Base-by-base conservation (phyloP, 192 early-diverging fungal species). In the Backusella macrospora region DNA sequence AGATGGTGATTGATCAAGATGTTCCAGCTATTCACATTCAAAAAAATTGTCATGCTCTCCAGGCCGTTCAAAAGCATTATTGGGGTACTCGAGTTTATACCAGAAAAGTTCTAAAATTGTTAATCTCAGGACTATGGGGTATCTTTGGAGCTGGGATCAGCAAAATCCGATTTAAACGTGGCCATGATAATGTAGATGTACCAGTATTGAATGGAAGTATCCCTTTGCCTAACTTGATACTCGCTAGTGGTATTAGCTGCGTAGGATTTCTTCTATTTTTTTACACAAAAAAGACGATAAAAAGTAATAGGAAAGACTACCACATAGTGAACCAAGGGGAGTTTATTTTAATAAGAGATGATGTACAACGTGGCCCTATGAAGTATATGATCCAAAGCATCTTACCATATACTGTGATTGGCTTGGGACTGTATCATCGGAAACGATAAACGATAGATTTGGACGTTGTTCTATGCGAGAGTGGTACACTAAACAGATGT, bases 11-110 rank as follows among this genome's bases (percentile, higher is more conserved):
- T 12, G 14, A 37, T 15, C 45, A 9, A 2, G 42, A 44, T 43
- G 47, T 72, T 44, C 76, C 76, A n/a, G 49, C 72, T 18, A 65
- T 77, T 45, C 76, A 77, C 55, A 46, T 77, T 29, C 63, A 77
- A 1, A 44, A 62, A 2, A 65, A 71, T 16, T 77, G 76, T 49
- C 23, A 38, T 23, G 49, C 76, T 7, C 37, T 77, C 37, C 23
- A 72, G 46, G 46, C 14, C 44, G 67, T 46, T n/a, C 76, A 77
- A 62, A 47, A 34, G 52, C 40, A 52, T 7, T 15, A 21, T 16
- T 62, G 15, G 29, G 7, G 69, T 13, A 26, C 29, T 40, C 38
- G 23, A 21, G 29, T 46, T 23, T 37, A 40, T 7, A 49, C 16
- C 8, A 39, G 46, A 37, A 29, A 65, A 49, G 40, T 64, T 4